Evolutionary conservation across 352 stramenopile genomes (phyloP).

Genomic region (Globisporangium echinulatum): DNA sequence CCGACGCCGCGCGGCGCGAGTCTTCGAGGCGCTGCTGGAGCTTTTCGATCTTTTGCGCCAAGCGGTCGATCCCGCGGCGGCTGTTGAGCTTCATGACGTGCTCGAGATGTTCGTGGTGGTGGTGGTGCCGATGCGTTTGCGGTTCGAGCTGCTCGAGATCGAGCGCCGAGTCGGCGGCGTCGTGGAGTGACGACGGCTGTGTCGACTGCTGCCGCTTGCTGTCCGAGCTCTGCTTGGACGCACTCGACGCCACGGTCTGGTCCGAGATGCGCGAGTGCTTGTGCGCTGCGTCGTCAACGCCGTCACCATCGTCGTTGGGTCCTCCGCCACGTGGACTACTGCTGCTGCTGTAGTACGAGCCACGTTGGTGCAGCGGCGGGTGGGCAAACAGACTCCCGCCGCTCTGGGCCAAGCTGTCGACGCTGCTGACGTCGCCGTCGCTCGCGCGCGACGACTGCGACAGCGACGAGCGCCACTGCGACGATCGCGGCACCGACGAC

Average conservation of each 20-base stretch:
- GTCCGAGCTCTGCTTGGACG: slow-evolving; percentile 12
- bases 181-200: neutral
- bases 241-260: slow-evolving; percentile 12
- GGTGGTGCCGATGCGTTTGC: slow-evolving; percentile 2
- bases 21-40: slow-evolving; percentile 39
- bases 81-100: slow-evolving; percentile 28
- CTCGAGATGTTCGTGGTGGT: slow-evolving; percentile 3
- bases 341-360: slow-evolving; percentile 1
- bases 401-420: neutral
- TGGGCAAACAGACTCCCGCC: neutral
- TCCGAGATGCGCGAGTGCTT: slow-evolving; percentile 15
- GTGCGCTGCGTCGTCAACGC: slow-evolving; percentile 3
- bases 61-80: slow-evolving; percentile 32
- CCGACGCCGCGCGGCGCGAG: slow-evolving; percentile 20
- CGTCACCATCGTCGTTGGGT: neutral
- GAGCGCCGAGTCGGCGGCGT: neutral
- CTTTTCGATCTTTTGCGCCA: slow-evolving; percentile 40
- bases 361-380: too few relatives aligned
- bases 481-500: slow-evolving; percentile 3
- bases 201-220: slow-evolving; percentile 2
- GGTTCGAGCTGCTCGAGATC: neutral
- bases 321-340: neutral
- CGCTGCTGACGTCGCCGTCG: neutral
- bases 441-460: slow-evolving; percentile 9
- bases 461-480: slow-evolving; percentile 8